Evolutionary conservation across 2,329 filamentous ascomycete species (phyloP).

Genomic region (Cladophialophora exuberans): DNA sequence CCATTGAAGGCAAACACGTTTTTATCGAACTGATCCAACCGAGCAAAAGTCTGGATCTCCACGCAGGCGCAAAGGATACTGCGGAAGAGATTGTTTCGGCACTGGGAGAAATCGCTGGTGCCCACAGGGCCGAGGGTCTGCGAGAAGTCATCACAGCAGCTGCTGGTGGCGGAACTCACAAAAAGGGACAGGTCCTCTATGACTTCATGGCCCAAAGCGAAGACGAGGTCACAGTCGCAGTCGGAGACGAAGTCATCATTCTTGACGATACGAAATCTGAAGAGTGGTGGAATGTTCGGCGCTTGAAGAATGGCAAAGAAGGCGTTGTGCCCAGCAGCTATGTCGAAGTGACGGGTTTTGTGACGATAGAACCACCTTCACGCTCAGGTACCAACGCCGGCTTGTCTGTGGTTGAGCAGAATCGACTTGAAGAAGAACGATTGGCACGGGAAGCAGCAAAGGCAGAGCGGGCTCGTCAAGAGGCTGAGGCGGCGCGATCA

Average conservation of each 20-base stretch:
- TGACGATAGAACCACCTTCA: slow-evolving; percentile 55
- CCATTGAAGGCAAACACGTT: slow-evolving; percentile 95
- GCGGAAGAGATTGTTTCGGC: slow-evolving; percentile 89
- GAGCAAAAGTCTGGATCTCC: slow-evolving; percentile 94
- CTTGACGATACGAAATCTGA: slow-evolving; percentile 90
- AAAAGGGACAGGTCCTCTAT: slow-evolving; percentile 85
- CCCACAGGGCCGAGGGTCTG: slow-evolving; percentile 76
- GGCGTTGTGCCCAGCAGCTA: slow-evolving; percentile 97
- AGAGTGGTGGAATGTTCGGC: slow-evolving; percentile 96
- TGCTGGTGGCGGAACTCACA: slow-evolving; percentile 65
- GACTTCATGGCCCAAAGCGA: slow-evolving; percentile 97
- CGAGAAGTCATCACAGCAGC: slow-evolving; percentile 84
- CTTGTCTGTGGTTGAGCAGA: slow-evolving; percentile 75
- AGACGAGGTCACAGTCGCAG: slow-evolving; percentile 89
- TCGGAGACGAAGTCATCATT: slow-evolving; percentile 88
- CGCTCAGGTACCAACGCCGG: slow-evolving; percentile 62
- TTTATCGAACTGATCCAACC: slow-evolving; percentile 91
- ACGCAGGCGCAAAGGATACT: slow-evolving; percentile 95
- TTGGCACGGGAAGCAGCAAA: slow-evolving; percentile 79
- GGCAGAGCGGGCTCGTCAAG: slow-evolving; percentile 61
- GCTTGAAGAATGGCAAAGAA: slow-evolving; percentile 88
- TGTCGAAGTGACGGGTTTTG: slow-evolving; percentile 78
- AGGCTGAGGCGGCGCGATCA: slow-evolving; percentile 42
- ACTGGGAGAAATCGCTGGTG: slow-evolving; percentile 86
- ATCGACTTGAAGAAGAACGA: slow-evolving; percentile 76